A percentile compares a stretch with the other conserved stretches of the same genome.
These are phyloP conservation scores for Cicer pinnatifidum DNA, from an alignment of 306 rosid species.

Conservation along the genomic window DNA sequence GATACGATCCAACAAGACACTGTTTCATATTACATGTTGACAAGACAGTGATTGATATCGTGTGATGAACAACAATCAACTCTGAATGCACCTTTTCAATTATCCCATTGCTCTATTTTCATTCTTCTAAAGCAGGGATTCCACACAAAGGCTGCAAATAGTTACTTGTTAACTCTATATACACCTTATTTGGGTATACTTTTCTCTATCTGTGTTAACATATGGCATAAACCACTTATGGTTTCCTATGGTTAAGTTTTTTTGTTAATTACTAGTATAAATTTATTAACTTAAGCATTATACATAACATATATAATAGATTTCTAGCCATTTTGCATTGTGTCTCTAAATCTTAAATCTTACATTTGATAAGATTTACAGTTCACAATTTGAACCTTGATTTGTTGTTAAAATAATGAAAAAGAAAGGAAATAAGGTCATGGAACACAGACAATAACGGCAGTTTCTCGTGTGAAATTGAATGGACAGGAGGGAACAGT, in stretches of 20 bases:
- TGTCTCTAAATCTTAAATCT: neutral
- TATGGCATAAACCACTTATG: neutral
- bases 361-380: neutral
- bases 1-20: neutral
- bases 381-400: neutral
- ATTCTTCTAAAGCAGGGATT: no score
- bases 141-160: neutral
- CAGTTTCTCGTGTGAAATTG: slow-evolving; percentile 15
- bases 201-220: neutral
- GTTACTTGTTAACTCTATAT: neutral
- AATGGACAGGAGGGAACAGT: slow-evolving; percentile 23
- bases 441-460: neutral
- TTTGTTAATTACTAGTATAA: neutral
- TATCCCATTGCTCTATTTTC: no score
- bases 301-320: neutral
- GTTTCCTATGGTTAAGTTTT: neutral
- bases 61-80: neutral
- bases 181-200: neutral
- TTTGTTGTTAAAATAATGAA: neutral
- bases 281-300: neutral
- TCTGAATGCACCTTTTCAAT: neutral
- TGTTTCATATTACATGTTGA: neutral
- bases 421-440: neutral
- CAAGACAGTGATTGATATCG: neutral
- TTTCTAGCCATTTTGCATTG: neutral